phyloP scores from a whole-genome alignment of 1,139 yeast genomes.

The Suhomyces bokatorum region DNA sequence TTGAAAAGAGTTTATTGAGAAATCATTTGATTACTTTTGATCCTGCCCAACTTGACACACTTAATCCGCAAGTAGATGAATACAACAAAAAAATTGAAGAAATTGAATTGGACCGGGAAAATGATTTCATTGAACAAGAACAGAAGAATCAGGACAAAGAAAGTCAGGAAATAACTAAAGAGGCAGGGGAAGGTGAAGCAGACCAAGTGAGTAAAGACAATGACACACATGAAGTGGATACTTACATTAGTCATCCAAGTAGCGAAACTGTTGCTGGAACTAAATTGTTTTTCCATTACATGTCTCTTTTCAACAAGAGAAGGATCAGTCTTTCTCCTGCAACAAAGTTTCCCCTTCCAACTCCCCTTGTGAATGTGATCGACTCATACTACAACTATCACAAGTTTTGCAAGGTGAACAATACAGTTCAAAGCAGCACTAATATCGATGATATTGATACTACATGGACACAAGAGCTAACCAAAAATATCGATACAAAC shows the following conservation, averaged over 20 bases:
- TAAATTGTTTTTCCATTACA: conserved; percentile 35
- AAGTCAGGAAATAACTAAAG: not conserved
- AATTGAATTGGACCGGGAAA: conserved; percentile 7
- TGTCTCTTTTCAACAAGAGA: conserved; percentile 51
- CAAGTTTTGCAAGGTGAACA: conserved; percentile 29
- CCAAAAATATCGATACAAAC: conserved; percentile 27
- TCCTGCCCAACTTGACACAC: conserved; percentile 4
- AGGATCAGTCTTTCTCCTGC: conserved; percentile 75
- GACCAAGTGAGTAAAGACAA: not conserved
- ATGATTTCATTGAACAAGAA: not conserved
- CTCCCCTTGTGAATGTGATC: conserved; percentile 55
- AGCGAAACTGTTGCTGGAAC: conserved; percentile 5
- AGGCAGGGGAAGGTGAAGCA: not conserved
- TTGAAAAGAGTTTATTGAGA: conserved; percentile 78
- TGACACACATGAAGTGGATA: not conserved
- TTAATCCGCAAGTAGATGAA: conserved; percentile 10
- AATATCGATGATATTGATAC: conserved; percentile 24
- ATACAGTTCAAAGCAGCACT: conserved; percentile 20
- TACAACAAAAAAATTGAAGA: conserved; percentile 10
- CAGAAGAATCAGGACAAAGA: not conserved
- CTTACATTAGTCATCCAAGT: conserved; percentile 1
- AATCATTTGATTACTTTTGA: conserved; percentile 46
- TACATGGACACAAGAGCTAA: conserved; percentile 28
- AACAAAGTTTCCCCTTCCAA: conserved; percentile 67
- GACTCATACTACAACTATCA: conserved; percentile 50